Evolutionary conservation across 1,284 basidiomycete genomes (phyloP).

Genomic region (Coniferiporia weirii): DNA sequence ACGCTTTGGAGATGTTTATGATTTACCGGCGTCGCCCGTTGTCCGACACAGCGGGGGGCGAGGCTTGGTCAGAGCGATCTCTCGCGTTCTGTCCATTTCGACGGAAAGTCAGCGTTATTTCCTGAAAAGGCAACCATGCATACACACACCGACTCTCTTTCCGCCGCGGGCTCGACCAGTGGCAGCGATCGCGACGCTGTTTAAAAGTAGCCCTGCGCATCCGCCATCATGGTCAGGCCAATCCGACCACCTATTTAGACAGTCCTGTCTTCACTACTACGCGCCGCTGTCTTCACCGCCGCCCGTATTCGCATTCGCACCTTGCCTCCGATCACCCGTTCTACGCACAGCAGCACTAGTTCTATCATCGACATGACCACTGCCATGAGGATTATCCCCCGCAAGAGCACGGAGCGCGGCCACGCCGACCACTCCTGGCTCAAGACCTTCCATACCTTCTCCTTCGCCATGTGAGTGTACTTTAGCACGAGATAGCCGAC

Average conservation of each 20-base stretch:
- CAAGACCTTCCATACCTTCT: conserved; percentile 86
- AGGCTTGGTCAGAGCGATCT: not conserved
- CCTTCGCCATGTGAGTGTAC: conserved; percentile 63
- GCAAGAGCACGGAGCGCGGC: conserved; percentile 66
- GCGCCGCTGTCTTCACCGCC: conserved; percentile 7
- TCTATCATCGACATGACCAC: not conserved
- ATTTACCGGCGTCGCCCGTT: conserved; percentile 57
- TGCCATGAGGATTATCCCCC: conserved; percentile 47
- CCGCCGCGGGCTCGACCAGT: not conserved
- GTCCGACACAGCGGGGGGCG: not conserved
- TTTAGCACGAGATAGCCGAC: not conserved
- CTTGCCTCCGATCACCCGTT: not conserved
- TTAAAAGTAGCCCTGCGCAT: not conserved
- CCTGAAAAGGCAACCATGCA: not conserved
- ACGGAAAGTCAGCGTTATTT: not conserved
- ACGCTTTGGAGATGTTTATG: conserved; percentile 72
- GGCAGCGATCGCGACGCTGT: not conserved
- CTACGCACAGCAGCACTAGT: not conserved
- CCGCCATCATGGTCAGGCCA: not conserved
- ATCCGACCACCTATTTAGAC: not conserved
- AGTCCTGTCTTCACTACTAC: conserved; percentile 2
- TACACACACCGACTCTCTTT: not conserved
- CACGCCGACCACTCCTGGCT: conserved; percentile 86
- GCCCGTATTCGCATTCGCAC: not conserved
- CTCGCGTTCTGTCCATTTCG: not conserved